phyloP scores from a whole-genome alignment of 139 green algal species.

The Chlamydomonas sp. region DNA sequence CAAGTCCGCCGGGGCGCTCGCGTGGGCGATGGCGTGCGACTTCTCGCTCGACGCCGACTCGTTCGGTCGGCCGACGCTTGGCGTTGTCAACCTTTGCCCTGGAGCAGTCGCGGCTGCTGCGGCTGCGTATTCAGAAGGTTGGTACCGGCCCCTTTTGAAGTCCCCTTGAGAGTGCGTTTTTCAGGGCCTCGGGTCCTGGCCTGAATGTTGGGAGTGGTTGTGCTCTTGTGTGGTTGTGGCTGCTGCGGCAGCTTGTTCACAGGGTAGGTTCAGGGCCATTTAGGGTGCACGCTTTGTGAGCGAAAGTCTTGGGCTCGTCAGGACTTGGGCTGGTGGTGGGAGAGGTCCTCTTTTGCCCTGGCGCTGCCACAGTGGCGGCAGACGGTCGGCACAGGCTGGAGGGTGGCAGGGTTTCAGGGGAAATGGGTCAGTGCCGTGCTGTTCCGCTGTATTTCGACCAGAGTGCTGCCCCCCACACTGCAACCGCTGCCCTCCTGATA shows the following conservation, averaged over 20 bases:
- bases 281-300: too few species aligned
- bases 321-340: too few species aligned
- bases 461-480: background rate
- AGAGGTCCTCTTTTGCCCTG: too few species aligned
- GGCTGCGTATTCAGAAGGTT: background rate
- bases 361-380: too few species aligned
- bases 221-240: too few species aligned
- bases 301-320: too few species aligned
- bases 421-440: background rate
- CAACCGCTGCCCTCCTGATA: background rate
- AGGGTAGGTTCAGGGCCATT: too few species aligned
- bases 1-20: background rate
- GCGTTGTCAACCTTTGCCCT: slow-evolving; percentile 8
- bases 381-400: background rate
- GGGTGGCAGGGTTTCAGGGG: background rate
- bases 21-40: slow-evolving; percentile 13
- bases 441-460: background rate
- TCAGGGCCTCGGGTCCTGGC: too few species aligned
- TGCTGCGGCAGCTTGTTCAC: too few species aligned
- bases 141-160: too few species aligned
- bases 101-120: background rate
- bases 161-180: too few species aligned
- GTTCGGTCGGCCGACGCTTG: background rate
- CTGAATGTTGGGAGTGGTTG: too few species aligned
- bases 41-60: background rate